phyloP scores from a whole-genome alignment of 495 filamentous ascomycete genomes.

The Neurospora sp. region DNA sequence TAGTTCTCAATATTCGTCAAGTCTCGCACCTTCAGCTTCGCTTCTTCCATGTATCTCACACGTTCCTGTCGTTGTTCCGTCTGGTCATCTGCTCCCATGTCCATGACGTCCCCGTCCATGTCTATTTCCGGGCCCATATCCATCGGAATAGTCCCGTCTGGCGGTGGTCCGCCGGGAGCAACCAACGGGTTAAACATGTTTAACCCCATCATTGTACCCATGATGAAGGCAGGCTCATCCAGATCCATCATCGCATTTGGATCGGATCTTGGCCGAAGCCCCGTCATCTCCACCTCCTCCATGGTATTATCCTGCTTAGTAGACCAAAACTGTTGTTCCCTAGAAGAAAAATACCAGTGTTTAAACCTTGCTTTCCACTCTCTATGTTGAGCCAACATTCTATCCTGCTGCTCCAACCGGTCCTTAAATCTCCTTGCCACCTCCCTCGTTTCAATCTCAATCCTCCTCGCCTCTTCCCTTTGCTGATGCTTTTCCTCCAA shows the following conservation, averaged over 20 bases:
- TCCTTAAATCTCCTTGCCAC: background rate
- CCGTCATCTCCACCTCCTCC: background rate
- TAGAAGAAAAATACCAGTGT: background rate
- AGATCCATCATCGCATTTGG: background rate
- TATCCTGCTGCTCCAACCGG: background rate
- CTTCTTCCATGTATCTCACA: background rate
- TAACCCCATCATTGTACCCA: background rate
- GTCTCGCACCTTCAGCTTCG: background rate
- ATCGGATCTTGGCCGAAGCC: background rate
- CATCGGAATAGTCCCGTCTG: background rate
- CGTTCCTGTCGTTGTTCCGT: background rate
- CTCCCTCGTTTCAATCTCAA: background rate
- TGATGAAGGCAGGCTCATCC: background rate
- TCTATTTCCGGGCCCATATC: background rate
- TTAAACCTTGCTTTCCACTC: background rate
- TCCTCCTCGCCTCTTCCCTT: background rate
- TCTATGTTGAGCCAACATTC: background rate
- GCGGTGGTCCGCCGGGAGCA: background rate
- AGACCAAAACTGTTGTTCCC: background rate
- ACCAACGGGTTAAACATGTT: background rate
- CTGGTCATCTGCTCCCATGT: background rate
- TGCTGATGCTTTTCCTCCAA: background rate
- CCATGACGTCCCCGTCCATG: background rate
- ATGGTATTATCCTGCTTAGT: background rate
- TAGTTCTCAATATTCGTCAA: background rate